Evolutionary conservation across 2,329 filamentous ascomycete species (phyloP), one percentile per base, ranked within the genome.

Genomic region (Sporothrix pseudoabietina): DNA sequence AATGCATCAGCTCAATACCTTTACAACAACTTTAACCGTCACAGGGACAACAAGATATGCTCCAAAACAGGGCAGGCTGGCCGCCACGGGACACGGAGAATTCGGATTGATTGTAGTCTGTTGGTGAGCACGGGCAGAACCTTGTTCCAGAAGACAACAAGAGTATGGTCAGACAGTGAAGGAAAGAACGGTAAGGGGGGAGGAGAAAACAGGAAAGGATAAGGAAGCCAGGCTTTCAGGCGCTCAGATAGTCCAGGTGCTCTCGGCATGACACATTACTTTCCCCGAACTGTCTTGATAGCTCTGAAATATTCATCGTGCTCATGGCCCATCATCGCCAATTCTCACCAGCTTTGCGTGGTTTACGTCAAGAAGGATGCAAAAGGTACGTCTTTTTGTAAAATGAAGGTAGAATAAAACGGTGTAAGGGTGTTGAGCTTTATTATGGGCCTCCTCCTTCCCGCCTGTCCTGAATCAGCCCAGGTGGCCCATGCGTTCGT

Each of bases 381-480:
- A 30, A 57, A 57, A n/a, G 19, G 19, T 54, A 22, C 19, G 49
- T 6, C n/a, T n/a, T 22, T 52, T 54, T 22, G 6, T n/a, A n/a
- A n/a, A 19, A 19, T 3, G 8, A 22, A 22, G 10, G n/a, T n/a
- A 54, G 22, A 54, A 10, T 22, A 54, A 22, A 22, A 22, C n/a
- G 26, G 26, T 16, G 26, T 16, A 12, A 57, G n/a, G n/a, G 19
- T 54, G 52, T 22, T 19, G 8, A 52, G 26, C 35, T 35, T 44
- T 44, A 12, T 44, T 44, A 26, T 26, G 26, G 26, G 26, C 26
- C 12, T 44, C 10, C 6, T 44, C 9, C 8, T 44, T 22, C 52
- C 22, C 6, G 19, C 52, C 59, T 63, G 35, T 35, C n/a, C 59
- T 63, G 59, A 63, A 63, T 44, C 59, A 41, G 59, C 59, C 35